Conservation (phyloP, 1,284 basidiomycete genomes). For the Amylostereum areolatum region DNA sequence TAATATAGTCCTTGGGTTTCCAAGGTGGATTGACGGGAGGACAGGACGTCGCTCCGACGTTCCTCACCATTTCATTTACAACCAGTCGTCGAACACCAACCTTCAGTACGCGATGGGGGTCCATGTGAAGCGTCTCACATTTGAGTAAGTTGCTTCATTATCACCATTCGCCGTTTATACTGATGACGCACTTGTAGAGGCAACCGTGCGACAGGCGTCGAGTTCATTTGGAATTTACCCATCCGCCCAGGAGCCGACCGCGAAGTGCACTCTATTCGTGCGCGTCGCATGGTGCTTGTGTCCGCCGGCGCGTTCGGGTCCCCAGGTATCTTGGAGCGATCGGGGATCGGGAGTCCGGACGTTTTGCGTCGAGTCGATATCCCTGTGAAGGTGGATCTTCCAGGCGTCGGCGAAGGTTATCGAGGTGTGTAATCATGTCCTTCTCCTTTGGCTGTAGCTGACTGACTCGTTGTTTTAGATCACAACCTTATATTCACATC, state of each 20-base stretch:
- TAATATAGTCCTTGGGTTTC: no score
- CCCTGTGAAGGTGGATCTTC: constrained; percentile 37
- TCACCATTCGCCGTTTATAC: background rate
- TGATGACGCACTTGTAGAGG: constrained; percentile 27
- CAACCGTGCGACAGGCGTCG: constrained; percentile 48
- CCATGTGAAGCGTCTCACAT: constrained; percentile 21
- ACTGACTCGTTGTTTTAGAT: constrained; percentile 7
- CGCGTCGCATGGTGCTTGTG: constrained; percentile 40
- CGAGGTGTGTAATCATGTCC: constrained; percentile 28
- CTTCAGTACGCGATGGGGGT: constrained; percentile 19
- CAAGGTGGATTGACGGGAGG: constrained; percentile 41
- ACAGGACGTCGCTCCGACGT: constrained; percentile 54
- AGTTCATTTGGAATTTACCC: constrained; percentile 38
- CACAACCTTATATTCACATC: constrained; percentile 13
- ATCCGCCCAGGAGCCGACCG: constrained; percentile 17
- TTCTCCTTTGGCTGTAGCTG: background rate
- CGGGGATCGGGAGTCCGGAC: constrained; percentile 22
- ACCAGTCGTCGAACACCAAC: constrained; percentile 24
- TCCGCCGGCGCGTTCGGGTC: constrained; percentile 51
- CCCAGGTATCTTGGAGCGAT: constrained; percentile 24
- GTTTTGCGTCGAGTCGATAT: constrained; percentile 38
- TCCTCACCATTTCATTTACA: constrained; percentile 54
- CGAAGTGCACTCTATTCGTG: constrained; percentile 24
- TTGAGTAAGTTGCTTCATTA: constrained; percentile 14
- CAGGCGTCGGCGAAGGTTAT: constrained; percentile 54